Evolutionary conservation across 345 rosid species (phyloP).

Genomic region (Citrus sp.): DNA sequence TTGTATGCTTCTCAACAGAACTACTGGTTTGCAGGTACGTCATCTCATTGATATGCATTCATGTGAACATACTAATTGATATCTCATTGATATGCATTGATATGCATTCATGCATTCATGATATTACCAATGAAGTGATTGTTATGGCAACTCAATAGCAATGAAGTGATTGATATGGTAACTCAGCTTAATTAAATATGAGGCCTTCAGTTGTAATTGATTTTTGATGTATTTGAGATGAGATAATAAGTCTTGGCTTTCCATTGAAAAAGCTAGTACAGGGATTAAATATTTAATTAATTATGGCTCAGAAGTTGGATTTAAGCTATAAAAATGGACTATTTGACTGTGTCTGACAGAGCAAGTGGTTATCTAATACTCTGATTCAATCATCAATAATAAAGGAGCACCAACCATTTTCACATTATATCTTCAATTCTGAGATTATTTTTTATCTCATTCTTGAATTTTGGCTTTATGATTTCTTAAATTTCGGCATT

Average conservation of each 20-base stretch:
- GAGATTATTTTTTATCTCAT: no score
- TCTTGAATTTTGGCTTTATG: no score
- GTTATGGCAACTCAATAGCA: no score
- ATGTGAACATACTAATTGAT: not conserved
- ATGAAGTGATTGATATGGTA: not conserved
- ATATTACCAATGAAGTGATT: no score
- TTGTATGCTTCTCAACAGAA: not conserved
- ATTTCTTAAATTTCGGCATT: no score
- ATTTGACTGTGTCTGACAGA: not conserved
- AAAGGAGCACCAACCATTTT: no score
- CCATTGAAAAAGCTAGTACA: not conserved
- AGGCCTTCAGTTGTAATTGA: not conserved
- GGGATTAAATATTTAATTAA: not conserved
- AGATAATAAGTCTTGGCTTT: not conserved
- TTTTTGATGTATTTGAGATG: not conserved
- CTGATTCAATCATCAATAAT: no score
- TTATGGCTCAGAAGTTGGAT: not conserved
- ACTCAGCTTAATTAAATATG: not conserved
- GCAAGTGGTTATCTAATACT: no score
- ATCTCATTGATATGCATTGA: no score
- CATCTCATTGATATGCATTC: no score
- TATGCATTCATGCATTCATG: not conserved
- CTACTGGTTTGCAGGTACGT: not conserved
- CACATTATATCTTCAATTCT: no score
- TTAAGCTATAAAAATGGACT: not conserved